Percentiles rank a stretch among this genome's conserved stretches.
These are phyloP conservation scores for Peniophora sp. DNA, from an alignment of 1,284 basidiomycete species.

Conservation along the genomic window DNA sequence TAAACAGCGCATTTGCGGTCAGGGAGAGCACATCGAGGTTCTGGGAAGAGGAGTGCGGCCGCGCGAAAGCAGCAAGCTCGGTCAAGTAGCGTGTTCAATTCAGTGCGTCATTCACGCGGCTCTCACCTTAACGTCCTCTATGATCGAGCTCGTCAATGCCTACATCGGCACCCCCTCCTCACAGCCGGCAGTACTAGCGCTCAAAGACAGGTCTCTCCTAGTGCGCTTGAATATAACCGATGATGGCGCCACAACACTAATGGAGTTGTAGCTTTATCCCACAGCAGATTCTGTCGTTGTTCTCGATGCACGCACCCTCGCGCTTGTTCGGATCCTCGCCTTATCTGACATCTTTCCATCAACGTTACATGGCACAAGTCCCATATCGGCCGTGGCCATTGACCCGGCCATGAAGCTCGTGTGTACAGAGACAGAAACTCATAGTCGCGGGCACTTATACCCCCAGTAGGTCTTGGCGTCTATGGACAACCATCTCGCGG, in stretches of 20 bases:
- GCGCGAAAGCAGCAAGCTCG: not conserved
- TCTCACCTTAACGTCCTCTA: not conserved
- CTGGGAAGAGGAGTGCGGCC: conserved; percentile 1
- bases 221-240: conserved; percentile 29
- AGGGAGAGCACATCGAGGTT: conserved; percentile 25
- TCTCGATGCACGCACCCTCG: conserved; percentile 55
- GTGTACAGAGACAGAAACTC: conserved; percentile 20
- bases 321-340: conserved; percentile 56
- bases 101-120: not conserved
- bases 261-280: conserved; percentile 50
- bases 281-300: conserved; percentile 63
- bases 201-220: conserved; percentile 47
- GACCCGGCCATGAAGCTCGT: conserved; percentile 75
- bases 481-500: conserved; percentile 54
- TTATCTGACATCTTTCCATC: conserved; percentile 74
- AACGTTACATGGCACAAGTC: conserved; percentile 31
- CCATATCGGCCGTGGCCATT: conserved; percentile 55
- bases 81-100: not conserved
- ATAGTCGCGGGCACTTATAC: not conserved
- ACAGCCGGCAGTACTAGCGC: conserved; percentile 45
- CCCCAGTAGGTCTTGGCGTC: conserved; percentile 60
- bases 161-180: conserved; percentile 43
- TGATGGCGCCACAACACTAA: too few species aligned
- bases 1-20: conserved; percentile 18
- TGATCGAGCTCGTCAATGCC: not conserved